Base-by-base conservation (phyloP, 2,329 filamentous ascomycete genomes). In the Aspergillus quadrilineatus region DNA sequence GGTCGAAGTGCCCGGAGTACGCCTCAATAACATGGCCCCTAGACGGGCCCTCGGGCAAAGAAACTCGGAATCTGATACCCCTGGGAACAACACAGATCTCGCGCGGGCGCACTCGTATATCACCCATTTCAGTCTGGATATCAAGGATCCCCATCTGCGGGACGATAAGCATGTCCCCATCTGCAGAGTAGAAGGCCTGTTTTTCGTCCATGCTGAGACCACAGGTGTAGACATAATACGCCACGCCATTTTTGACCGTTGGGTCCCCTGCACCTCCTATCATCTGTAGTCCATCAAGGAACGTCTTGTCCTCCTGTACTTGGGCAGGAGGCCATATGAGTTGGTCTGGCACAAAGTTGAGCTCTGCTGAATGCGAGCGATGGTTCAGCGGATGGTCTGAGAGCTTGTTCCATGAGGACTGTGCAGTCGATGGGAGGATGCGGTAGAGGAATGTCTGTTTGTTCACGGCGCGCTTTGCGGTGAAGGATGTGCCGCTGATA, bases 391-490 rank as follows among this genome's bases (percentile, higher is more conserved):
- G 51, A 9, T 53, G 51, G 12, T 53, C 51, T 12, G 51, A 32
- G n/a, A 48, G n/a, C 14, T 29, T 45, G 5, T 17, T 48, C 51
- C 51, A 53, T 42, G 28, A 42, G 2, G 51, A 53, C 7, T 53
- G 51, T 4, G 51, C 51, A 10, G 44, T 53, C 5, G 51, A 53
- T 30, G 51, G 51, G 4, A 53, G 43, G 30, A 53, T 53, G n/a
- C 51, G 15, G 34, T 53, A 53, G 8, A 53, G 44, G 26, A 53
- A 53, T 9, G 51, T 53, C 36, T 53, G 51, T 28, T 53, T 53
- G 43, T 53, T 53, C 28, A 53, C 14, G 8, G 51, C 43, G 17
- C 51, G 51, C n/a, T 53, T 53, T 8, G 51, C 51, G 8, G 51
- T 53, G 34, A 53, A 53, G 14, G 44, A 53, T 10, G 51, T 53